These are phyloP conservation scores for Coccinonectria pachysandricola DNA, from an alignment of 2,329 filamentous ascomycete species.

Conservation along the genomic window DNA sequence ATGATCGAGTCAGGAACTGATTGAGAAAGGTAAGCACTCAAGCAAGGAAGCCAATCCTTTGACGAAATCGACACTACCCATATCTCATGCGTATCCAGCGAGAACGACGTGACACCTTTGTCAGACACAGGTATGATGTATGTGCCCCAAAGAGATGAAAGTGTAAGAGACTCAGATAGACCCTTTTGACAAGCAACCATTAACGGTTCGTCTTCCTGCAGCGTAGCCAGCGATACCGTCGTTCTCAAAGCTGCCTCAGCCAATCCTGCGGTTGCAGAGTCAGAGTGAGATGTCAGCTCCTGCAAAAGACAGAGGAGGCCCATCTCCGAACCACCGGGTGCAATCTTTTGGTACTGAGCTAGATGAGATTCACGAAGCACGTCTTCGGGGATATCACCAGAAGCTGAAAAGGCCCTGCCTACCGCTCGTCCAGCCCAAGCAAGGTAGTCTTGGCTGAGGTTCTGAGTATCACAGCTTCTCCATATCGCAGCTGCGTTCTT, in stretches of 20 bases:
- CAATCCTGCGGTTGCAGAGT: conserved; percentile 45
- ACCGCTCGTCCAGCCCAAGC: conserved; percentile 80
- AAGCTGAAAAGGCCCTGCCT: conserved; percentile 72
- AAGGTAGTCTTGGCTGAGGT: conserved; percentile 58
- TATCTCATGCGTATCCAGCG: conserved; percentile 11
- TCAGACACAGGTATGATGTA: conserved; percentile 49
- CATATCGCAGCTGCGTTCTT: conserved; percentile 58
- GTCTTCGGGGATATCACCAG: conserved; percentile 54
- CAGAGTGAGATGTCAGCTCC: conserved; percentile 47
- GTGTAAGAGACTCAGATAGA: conserved; percentile 40
- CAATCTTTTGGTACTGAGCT: conserved; percentile 36
- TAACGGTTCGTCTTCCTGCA: conserved; percentile 36
- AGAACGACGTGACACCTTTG: conserved; percentile 4
- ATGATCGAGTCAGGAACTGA: conserved; percentile 54
- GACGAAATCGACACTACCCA: conserved; percentile 32
- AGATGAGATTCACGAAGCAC: conserved; percentile 51
- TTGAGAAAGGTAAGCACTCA: conserved; percentile 52
- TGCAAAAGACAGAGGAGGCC: conserved; percentile 53
- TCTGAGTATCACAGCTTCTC: conserved; percentile 59
- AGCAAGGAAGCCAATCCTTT: conserved; percentile 47
- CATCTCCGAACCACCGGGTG: conserved; percentile 47
- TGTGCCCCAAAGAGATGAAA: conserved; percentile 46
- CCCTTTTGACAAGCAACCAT: conserved; percentile 40
- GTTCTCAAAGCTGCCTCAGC: conserved; percentile 50
- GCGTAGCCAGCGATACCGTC: conserved; percentile 43